These are phyloP conservation scores for Sphagnum magellanicum DNA, from an alignment of 228 moss, liverwort and hornwort species.

Conservation along the genomic window DNA sequence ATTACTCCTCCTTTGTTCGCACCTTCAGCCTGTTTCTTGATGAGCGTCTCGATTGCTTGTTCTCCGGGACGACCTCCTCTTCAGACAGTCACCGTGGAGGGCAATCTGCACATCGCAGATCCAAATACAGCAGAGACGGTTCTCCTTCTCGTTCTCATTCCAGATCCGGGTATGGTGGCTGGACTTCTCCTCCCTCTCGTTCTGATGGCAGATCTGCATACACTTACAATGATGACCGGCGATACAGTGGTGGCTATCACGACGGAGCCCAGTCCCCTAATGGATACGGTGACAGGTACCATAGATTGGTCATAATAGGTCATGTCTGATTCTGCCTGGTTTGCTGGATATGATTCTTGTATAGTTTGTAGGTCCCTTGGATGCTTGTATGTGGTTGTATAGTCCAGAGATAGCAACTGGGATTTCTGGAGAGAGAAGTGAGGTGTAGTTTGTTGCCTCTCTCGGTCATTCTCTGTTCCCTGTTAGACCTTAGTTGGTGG, in stretches of 20 bases:
- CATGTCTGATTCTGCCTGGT: neutral
- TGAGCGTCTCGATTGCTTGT: conserved; percentile 82
- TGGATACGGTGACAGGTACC: conserved; percentile 28
- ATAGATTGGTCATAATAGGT: neutral
- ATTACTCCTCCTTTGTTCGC: conserved; percentile 80
- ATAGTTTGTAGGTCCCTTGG: neutral
- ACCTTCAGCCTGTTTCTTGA: conserved; percentile 80
- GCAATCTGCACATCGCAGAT: neutral
- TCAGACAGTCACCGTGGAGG: neutral
- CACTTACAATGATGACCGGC: conserved; percentile 41
- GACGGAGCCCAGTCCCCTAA: conserved; percentile 30
- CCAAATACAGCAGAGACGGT: conserved; percentile 12
- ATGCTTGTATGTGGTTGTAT: neutral
- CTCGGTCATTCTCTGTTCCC: no score
- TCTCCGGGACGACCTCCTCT: conserved; percentile 11
- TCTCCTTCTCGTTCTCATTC: conserved; percentile 44
- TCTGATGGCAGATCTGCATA: conserved; percentile 17
- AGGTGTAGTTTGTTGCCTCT: no score
- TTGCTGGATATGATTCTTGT: neutral
- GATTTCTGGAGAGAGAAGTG: no score
- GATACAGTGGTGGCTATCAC: conserved; percentile 46
- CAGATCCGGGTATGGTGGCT: conserved; percentile 36
- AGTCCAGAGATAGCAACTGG: neutral
- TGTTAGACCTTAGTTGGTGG: no score
- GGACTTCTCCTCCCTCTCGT: conserved; percentile 6